Conservation (phyloP, 176 grass and related monocot species). For the Oryza longistaminata region DNA sequence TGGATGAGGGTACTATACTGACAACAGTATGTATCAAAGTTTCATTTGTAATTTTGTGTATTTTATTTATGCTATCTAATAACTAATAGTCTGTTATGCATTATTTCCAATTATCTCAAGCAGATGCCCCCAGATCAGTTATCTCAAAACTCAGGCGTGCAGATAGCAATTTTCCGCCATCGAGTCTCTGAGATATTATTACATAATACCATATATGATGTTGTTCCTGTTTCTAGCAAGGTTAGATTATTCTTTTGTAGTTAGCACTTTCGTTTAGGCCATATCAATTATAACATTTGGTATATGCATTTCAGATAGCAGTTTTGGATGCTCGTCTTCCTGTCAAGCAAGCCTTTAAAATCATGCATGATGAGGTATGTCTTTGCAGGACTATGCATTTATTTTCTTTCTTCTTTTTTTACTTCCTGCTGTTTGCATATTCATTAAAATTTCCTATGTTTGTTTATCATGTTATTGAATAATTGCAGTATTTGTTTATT, state of each 20-base stretch:
- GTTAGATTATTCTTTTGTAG: slow-evolving; percentile 44
- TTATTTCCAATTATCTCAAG: slow-evolving; percentile 9
- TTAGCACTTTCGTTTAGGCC: slow-evolving; percentile 6
- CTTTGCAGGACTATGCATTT: background rate
- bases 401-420: background rate
- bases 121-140: slow-evolving; percentile 50
- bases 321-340: slow-evolving; percentile 63
- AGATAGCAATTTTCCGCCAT: slow-evolving; percentile 49
- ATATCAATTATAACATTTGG: slow-evolving; percentile 25
- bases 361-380: slow-evolving; percentile 72
- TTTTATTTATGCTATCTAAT: slow-evolving; percentile 10
- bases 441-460: slow-evolving; percentile 11
- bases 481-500: background rate
- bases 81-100: slow-evolving; percentile 23
- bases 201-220: slow-evolving; percentile 64
- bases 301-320: slow-evolving; percentile 52
- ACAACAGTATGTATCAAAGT: slow-evolving; percentile 58
- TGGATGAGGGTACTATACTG: slow-evolving; percentile 50
- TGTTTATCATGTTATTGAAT: background rate
- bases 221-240: slow-evolving; percentile 69
- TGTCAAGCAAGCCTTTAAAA: slow-evolving; percentile 70
- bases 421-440: slow-evolving; percentile 19
- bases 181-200: slow-evolving; percentile 53
- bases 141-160: slow-evolving; percentile 40
- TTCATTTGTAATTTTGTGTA: slow-evolving; percentile 12